Evolutionary conservation across 192 early-diverging fungal species (phyloP).

Genomic region (Coemansia sp.): DNA sequence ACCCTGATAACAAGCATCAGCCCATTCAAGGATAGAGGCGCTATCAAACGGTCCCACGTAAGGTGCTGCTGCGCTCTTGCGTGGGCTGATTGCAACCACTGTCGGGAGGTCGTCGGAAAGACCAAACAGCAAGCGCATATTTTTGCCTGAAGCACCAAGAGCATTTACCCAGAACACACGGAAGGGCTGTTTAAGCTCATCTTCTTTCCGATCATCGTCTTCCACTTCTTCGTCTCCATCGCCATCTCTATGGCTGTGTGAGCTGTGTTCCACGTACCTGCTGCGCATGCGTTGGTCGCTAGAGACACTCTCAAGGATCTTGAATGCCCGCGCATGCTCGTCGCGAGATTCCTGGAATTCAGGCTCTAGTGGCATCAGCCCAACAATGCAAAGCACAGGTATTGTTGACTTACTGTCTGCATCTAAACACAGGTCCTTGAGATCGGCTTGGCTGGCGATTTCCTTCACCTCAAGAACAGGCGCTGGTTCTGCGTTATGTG

Average conservation of each 20-base stretch:
- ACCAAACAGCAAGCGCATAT: conserved; percentile 56
- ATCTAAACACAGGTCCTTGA: conserved; percentile 51
- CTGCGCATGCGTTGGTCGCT: conserved; percentile 31
- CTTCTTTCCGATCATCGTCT: conserved; percentile 34
- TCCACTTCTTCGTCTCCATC: conserved; percentile 37
- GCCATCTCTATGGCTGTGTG: not conserved
- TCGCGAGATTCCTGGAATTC: conserved; percentile 37
- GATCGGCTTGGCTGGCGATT: conserved; percentile 52
- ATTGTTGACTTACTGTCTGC: conserved; percentile 51
- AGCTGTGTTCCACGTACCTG: conserved; percentile 5
- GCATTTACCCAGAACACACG: conserved; percentile 67
- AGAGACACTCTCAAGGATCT: conserved; percentile 19
- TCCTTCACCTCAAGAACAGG: conserved; percentile 37
- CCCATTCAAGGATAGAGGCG: conserved; percentile 59
- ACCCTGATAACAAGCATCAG: conserved; percentile 45
- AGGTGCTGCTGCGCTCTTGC: conserved; percentile 59
- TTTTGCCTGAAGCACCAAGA: conserved; percentile 40
- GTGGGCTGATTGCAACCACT: conserved; percentile 58
- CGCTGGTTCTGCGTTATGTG: conserved; percentile 7
- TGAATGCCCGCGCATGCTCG: conserved; percentile 30
- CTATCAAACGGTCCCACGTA: conserved; percentile 63
- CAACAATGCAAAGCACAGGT: conserved; percentile 50
- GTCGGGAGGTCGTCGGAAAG: conserved; percentile 61
- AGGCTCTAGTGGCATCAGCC: conserved; percentile 32
- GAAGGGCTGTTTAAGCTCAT: conserved; percentile 26